Conservation (phyloP, 2,329 filamentous ascomycete genomes). For the Penicillium italicum region DNA sequence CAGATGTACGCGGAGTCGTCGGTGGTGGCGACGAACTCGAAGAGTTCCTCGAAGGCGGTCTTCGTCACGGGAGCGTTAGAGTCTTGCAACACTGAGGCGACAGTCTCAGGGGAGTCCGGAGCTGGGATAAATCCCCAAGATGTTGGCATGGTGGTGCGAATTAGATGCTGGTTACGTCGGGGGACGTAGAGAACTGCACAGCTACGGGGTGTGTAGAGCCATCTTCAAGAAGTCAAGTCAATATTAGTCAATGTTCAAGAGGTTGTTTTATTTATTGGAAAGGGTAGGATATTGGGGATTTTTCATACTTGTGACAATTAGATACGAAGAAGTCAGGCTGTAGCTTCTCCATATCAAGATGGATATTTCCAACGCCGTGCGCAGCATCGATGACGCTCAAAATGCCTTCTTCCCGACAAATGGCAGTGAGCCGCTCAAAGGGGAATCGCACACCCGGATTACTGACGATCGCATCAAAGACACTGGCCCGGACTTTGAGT, state of each 20-base stretch:
- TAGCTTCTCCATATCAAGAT: constrained; percentile 61
- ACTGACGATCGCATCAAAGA: constrained; percentile 79
- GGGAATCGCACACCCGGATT: constrained; percentile 76
- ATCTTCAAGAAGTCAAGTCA: constrained; percentile 45
- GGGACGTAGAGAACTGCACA: constrained; percentile 81
- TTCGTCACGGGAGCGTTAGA: constrained; percentile 36
- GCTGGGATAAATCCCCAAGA: constrained; percentile 69
- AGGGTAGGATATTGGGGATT: not conserved
- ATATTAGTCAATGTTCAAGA: constrained; percentile 8
- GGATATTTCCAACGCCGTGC: constrained; percentile 76
- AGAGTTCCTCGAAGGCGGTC: constrained; percentile 63
- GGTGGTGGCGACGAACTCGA: constrained; percentile 72
- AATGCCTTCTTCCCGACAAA: constrained; percentile 65
- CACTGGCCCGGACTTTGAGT: constrained; percentile 61
- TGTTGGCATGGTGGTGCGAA: constrained; percentile 72
- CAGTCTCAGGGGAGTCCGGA: constrained; percentile 38
- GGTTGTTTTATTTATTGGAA: not conserved
- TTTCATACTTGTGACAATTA: constrained; percentile 70
- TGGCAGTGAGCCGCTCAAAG: constrained; percentile 62
- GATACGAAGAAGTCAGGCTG: constrained; percentile 82
- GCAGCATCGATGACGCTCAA: constrained; percentile 78
- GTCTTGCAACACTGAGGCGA: constrained; percentile 45
- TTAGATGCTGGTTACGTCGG: constrained; percentile 67
- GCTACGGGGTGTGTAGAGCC: constrained; percentile 76
- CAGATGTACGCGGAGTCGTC: constrained; percentile 71